phyloP scores from a whole-genome alignment of 805 yeast species.

The Ogataea trehalophila region DNA sequence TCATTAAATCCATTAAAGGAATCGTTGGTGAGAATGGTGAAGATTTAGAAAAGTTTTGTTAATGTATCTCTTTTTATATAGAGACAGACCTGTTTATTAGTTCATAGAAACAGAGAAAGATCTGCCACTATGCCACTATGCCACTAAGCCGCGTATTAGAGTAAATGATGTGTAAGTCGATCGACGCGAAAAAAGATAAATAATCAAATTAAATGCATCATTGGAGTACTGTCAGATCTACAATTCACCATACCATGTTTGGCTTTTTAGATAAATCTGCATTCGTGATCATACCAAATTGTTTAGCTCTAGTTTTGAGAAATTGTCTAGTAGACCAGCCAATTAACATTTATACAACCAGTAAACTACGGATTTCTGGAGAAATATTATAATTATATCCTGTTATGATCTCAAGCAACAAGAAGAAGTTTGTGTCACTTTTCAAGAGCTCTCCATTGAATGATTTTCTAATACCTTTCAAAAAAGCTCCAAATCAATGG shows the following conservation, averaged over 20 bases:
- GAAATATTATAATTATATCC: too few relatives aligned
- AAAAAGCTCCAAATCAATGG: conserved; percentile 85
- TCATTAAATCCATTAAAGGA: conserved; percentile 43
- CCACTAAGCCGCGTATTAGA: too few relatives aligned
- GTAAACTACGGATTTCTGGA: background rate
- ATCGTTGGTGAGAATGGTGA: conserved; percentile 33
- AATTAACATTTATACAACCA: background rate
- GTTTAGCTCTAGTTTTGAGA: too few relatives aligned
- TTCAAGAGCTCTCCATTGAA: conserved; percentile 58
- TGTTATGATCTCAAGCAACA: background rate
- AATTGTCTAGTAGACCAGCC: background rate
- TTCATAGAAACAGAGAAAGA: too few relatives aligned
- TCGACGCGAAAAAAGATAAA: too few relatives aligned
- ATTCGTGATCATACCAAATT: too few relatives aligned
- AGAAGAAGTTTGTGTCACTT: conserved; percentile 26
- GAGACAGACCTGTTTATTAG: background rate
- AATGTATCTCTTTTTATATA: background rate
- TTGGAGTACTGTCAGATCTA: too few relatives aligned
- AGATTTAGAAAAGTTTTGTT: conserved; percentile 22
- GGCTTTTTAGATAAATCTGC: too few relatives aligned
- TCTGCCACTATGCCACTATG: too few relatives aligned
- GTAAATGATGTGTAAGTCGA: too few relatives aligned
- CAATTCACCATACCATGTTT: too few relatives aligned
- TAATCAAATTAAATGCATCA: too few relatives aligned
- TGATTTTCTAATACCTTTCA: conserved; percentile 74